Base-by-base conservation (phyloP, 257 asterid species). In the Osmanthus fragrans region DNA sequence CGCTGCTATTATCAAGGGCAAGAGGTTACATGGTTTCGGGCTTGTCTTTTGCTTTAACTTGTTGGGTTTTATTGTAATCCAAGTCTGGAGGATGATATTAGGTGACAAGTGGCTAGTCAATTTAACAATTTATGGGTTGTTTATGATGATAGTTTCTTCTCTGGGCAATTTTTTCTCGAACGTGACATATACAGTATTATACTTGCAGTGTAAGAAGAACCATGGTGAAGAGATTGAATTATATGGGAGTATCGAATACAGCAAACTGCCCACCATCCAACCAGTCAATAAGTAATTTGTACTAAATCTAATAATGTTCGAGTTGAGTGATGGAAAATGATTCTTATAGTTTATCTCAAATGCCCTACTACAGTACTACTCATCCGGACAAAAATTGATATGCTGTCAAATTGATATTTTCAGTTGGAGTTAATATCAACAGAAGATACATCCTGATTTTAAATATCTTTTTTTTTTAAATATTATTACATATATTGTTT, bases 211-310 rank as follows among this genome's bases (percentile, higher is more conserved):
- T 47, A 86, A 88, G 85, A 86, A 81, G 88, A 79, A 58, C 7
- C 79, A 75, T 33, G 90, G 90, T 29, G 96, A 88, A 73, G 87
- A 76, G 82, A 74, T 79, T 36, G 88, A 84, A 51, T 63, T 86
- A 37, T 76, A 82, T 34, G 74, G 74, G 12, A 34, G 29, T 71
- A 34, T 71, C 5, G 37, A 78, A 42, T 85, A 86, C 69, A 67
- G 47, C 36, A 77, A 79, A 76, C 40, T 83, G 78, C 75, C 85
- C 1, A 51, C 51, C 16, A 29, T 32, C 23, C 68, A 60, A 9
- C 11, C 33, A 34, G 33, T 70, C 37, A 73, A 42, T 72, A 29
- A 9, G 73, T 54, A 80, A 56, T 45, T 49, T 34, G 39, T 34
- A 34, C 39, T 34, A 34, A 34, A 34, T 34, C 39, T 34, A 34